Evolutionary conservation across 176 grass and related monocot species (phyloP).

Genomic region (Eragrostis curvula): DNA sequence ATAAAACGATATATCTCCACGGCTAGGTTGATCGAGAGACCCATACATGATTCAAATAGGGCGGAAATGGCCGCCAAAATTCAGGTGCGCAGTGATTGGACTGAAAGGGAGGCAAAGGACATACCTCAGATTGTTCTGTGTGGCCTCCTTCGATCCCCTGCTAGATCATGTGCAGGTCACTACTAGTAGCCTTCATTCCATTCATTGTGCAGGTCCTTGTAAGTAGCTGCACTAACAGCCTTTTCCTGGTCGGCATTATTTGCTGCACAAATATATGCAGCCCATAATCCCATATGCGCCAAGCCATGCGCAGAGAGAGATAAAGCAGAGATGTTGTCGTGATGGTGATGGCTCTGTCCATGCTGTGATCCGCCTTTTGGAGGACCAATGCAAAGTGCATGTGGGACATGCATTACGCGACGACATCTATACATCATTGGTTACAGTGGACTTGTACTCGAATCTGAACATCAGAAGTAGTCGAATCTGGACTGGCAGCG

Average conservation of each 20-base stretch:
- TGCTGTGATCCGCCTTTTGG: slow-evolving; percentile 29
- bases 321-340: background rate
- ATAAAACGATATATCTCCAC: no score
- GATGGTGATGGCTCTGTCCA: slow-evolving; percentile 5
- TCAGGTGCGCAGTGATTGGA: slow-evolving; percentile 20
- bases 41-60: background rate
- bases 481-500: slow-evolving; percentile 13
- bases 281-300: slow-evolving; percentile 19
- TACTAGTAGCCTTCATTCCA: background rate
- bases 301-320: background rate
- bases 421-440: no score
- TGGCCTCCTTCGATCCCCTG: background rate
- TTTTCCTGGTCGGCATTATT: background rate
- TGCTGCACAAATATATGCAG: background rate
- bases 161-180: slow-evolving; percentile 17
- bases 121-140: background rate
- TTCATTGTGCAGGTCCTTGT: background rate
- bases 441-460: background rate
- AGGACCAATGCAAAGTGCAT: background rate
- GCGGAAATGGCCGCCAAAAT: background rate
- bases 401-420: slow-evolving; percentile 5
- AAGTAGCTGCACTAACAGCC: background rate
- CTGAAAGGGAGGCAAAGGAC: slow-evolving; percentile 32
- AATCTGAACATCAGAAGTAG: slow-evolving; percentile 15
- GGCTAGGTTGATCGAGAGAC: no score